These are phyloP conservation scores for Candida namnaoensis DNA, from an alignment of 805 yeast genomes.

Conservation along the genomic window DNA sequence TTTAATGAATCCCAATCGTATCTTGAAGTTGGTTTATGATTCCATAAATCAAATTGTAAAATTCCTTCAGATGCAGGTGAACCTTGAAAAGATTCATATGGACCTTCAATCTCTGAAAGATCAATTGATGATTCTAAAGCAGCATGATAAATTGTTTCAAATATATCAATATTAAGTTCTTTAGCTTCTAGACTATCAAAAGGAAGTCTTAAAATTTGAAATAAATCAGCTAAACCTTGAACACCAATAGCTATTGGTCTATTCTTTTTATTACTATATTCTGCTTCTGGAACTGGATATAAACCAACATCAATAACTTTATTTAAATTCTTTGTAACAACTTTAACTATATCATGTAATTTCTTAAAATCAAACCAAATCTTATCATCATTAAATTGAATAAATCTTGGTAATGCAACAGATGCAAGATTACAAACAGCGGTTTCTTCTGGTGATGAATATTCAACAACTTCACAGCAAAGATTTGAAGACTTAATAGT, in stretches of 20 bases:
- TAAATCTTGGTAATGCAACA: constrained; percentile 76
- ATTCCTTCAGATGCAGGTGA: constrained; percentile 87
- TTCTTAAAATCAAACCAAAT: constrained; percentile 60
- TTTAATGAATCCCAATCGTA: constrained; percentile 85
- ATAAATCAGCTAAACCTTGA: constrained; percentile 93
- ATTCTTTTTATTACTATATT: constrained; percentile 66
- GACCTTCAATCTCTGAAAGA: constrained; percentile 60
- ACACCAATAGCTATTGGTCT: constrained; percentile 97
- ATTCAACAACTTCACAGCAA: constrained; percentile 92
- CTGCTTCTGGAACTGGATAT: constrained; percentile 79
- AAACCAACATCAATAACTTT: constrained; percentile 74
- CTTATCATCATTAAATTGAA: constrained; percentile 36
- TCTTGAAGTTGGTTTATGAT: constrained; percentile 61
- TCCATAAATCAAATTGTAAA: constrained; percentile 87
- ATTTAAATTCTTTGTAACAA: constrained; percentile 71
- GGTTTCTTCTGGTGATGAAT: constrained; percentile 84
- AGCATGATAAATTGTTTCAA: constrained; percentile 94
- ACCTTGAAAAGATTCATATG: constrained; percentile 67
- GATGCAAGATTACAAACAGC: constrained; percentile 96
- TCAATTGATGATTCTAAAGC: constrained; percentile 85
- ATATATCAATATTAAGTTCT: constrained; percentile 70
- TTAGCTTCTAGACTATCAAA: constrained; percentile 81
- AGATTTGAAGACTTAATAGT: constrained; percentile 87
- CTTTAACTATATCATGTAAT: constrained; percentile 71
- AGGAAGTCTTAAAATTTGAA: constrained; percentile 71